A percentile compares a stretch with the other conserved stretches of the same genome.
Conservation (phyloP, 768 basidiomycete genomes). For the Peribolospora kevripleyi region DNA sequence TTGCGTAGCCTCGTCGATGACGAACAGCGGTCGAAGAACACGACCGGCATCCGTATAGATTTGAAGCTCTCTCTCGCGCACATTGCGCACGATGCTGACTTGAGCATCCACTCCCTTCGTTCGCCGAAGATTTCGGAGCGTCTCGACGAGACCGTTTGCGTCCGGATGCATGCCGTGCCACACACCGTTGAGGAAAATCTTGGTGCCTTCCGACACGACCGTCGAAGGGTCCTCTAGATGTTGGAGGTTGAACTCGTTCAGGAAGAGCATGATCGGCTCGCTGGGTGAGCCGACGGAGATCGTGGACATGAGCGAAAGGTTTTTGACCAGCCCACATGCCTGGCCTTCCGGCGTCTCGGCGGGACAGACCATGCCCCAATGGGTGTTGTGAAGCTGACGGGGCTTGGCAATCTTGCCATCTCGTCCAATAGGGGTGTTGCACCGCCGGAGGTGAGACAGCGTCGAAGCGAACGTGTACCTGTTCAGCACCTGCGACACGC, state of each 20-base stretch:
- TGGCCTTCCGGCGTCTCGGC: conserved; percentile 99
- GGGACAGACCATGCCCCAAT: conserved; percentile 99
- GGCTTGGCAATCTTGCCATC: conserved; percentile 99
- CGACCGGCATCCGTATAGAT: conserved; percentile 92
- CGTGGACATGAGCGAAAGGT: conserved; percentile 87
- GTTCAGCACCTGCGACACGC: conserved; percentile 95
- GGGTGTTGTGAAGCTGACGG: conserved; percentile 94
- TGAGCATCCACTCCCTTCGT: conserved; percentile 90
- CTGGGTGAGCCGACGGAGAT: conserved; percentile 93
- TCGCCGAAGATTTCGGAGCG: conserved; percentile 71
- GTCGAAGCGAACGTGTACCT: conserved; percentile 97
- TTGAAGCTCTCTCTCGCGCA: conserved; percentile 78
- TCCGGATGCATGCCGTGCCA: conserved; percentile 99
- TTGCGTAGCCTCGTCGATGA: conserved; percentile 55
- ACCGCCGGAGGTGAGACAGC: conserved; percentile 85
- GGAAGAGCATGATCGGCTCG: conserved; percentile 86
- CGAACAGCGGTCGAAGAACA: conserved; percentile 88
- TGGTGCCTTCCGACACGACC: conserved; percentile 29
- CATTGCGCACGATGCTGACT: conserved; percentile 91
- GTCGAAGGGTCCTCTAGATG: conserved; percentile 79
- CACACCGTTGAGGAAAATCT: conserved; percentile 96
- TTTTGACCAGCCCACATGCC: conserved; percentile 97
- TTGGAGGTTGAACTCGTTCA: conserved; percentile 96
- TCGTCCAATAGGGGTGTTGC: conserved; percentile 90
- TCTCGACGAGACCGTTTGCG: conserved; percentile 71